A percentile compares a stretch with the other conserved stretches of the same genome.
These are phyloP conservation scores for Staphylotrichum tortipilum DNA, from an alignment of 495 filamentous ascomycete genomes.

Conservation along the genomic window DNA sequence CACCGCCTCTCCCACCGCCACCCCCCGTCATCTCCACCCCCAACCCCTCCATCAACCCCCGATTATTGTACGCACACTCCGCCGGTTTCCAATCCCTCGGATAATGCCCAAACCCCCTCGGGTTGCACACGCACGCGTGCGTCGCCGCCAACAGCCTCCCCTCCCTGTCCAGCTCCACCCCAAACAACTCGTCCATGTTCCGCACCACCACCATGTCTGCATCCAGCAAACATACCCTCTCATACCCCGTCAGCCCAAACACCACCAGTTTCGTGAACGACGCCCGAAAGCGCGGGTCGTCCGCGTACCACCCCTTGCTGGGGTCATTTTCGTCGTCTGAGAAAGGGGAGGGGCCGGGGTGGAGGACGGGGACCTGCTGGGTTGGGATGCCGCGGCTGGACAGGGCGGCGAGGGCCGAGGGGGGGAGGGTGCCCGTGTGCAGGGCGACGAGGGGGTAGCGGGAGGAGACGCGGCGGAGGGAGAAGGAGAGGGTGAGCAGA, in stretches of 20 bases:
- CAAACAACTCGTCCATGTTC: constrained; percentile 87
- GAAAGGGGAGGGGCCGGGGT: constrained; percentile 31
- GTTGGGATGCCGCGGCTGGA: constrained; percentile 53
- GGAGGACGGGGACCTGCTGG: constrained; percentile 53
- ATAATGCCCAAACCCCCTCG: constrained; percentile 65
- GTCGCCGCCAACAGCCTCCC: constrained; percentile 54
- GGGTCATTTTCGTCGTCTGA: not conserved
- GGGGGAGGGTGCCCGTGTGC: constrained; percentile 62
- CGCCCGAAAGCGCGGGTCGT: constrained; percentile 70
- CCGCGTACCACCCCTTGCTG: not conserved
- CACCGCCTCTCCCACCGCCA: no score
- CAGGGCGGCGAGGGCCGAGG: constrained; percentile 54
- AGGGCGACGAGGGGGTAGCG: constrained; percentile 67
- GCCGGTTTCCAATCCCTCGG: constrained; percentile 60
- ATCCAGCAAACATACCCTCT: constrained; percentile 70
- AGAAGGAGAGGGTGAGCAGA: constrained; percentile 62
- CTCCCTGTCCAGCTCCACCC: constrained; percentile 46
- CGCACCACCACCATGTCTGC: constrained; percentile 69
- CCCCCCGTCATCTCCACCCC: no score
- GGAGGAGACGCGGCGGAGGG: constrained; percentile 47
- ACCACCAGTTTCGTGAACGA: constrained; percentile 78
- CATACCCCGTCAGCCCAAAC: constrained; percentile 62
- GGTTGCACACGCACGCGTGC: constrained; percentile 79
- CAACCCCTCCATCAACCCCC: no score
- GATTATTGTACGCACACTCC: constrained; percentile 65